Base-by-base conservation (phyloP, 305 asterid genomes). In the Fraxinus nigra region DNA sequence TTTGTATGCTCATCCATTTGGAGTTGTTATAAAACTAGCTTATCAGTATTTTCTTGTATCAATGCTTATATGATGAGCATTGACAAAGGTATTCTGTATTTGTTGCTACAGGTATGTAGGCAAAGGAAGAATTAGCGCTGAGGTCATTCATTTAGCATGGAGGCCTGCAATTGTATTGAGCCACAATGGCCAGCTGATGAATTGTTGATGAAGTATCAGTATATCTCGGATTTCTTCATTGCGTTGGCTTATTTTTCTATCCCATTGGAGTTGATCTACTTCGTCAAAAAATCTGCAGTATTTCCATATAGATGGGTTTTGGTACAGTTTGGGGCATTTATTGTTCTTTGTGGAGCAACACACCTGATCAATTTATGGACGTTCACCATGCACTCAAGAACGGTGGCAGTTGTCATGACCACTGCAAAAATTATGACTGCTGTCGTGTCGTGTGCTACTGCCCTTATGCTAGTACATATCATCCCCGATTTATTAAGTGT, bases 241-340 rank as follows among this genome's bases (percentile, higher is more conserved):
- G 98, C 98, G 22, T 86, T 96, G 86, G 99, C 98, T 75, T 96
- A 94, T 84, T 96, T 96, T 89, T 96, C 99, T 30, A 96, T 96
- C 85, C 99, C 99, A 9, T 73, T 96, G 85, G 99, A 96, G 89
- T 83, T 96, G 84, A 93, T 96, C 73, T 96, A 94, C 92, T 96
- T 96, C 79, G 98, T 96, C 35, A 90, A 97, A 84, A 97, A 92
- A 89, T 97, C 99, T 48, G 97, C 98, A 0, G 98, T 95, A 75
- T 94, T 97, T 83, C 99, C 99, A 0, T 97, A 97, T 82, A 88
- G 94, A 90, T 97, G 99, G 99, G 99, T 97, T 83, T 98, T 97
- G 46, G 97, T 97, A 82, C 99, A 97, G 91, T 97, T 97, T 76
- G 99, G 99, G 84, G 99, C 99, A 33, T 97, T 97, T 81, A 97